A percentile compares a stretch with the other conserved stretches of the same genome.
phyloP scores from a whole-genome alignment of 306 rosid genomes.

The Comarum palustre region DNA sequence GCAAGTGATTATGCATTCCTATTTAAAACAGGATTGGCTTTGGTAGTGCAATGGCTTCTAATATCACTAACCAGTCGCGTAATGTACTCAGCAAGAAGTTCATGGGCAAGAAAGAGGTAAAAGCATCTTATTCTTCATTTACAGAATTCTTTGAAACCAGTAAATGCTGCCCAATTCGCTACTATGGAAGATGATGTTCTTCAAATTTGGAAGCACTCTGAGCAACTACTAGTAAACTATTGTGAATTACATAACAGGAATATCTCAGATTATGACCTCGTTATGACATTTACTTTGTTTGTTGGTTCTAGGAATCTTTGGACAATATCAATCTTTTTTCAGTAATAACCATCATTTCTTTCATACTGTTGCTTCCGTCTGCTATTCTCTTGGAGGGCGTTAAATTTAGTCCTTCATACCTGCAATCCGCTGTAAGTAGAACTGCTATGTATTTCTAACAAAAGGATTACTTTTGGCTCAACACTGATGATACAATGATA shows the following conservation, averaged over 20 bases:
- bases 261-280: not conserved
- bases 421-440: constrained; percentile 53
- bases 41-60: constrained; percentile 69
- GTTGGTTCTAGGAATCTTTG: constrained; percentile 49
- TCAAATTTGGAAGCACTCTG: not conserved
- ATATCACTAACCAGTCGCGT: constrained; percentile 70
- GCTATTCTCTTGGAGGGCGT: constrained; percentile 62
- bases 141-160: not conserved
- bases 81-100: constrained; percentile 74
- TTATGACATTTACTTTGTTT: constrained; percentile 22
- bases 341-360: constrained; percentile 65
- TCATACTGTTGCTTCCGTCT: constrained; percentile 50
- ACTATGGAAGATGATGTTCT: constrained; percentile 8
- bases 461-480: not conserved
- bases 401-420: constrained; percentile 60
- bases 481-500: not conserved
- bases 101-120: constrained; percentile 65
- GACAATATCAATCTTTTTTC: constrained; percentile 76
- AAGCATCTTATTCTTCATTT: not conserved
- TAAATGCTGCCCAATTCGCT: not conserved
- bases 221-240: not conserved
- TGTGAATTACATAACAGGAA: not conserved
- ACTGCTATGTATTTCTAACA: not conserved
- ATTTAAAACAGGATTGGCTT: constrained; percentile 67
- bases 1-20: not conserved